Evolutionary conservation across 2,329 filamentous ascomycete genomes (phyloP).

Genomic region (Aspergillus sp.): DNA sequence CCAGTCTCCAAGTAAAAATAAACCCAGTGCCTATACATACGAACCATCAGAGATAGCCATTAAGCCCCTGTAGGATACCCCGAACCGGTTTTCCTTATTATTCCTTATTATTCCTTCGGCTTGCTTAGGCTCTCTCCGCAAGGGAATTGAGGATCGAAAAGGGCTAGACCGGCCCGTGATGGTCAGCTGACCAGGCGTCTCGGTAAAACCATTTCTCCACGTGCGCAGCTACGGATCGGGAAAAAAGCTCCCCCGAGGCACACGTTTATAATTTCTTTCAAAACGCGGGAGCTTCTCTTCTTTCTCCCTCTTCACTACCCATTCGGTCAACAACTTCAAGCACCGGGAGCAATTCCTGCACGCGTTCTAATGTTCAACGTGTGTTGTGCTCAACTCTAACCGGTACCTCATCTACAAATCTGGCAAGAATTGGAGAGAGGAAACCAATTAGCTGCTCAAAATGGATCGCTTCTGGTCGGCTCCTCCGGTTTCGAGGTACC

Average conservation of each 20-base stretch:
- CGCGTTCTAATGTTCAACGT: neutral
- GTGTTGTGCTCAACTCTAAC: neutral
- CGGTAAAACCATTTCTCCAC: neutral
- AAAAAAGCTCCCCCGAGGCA: neutral
- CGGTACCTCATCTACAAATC: neutral
- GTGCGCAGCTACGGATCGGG: neutral
- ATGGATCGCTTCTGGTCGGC: constrained; percentile 66
- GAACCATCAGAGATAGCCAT: no score
- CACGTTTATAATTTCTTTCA: neutral
- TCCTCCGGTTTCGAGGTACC: constrained; percentile 66
- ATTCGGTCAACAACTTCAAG: neutral
- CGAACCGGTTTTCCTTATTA: no score
- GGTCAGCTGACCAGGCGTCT: neutral
- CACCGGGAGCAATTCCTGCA: neutral
- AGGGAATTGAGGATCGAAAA: no score
- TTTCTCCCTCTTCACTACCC: neutral
- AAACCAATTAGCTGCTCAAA: neutral
- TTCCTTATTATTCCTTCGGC: no score
- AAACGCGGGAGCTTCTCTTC: neutral
- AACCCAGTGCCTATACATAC: no score
- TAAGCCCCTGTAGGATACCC: no score
- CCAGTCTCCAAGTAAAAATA: no score
- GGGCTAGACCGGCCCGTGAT: no score
- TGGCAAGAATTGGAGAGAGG: neutral
- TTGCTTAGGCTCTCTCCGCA: no score